Percentiles rank a stretch among this genome's conserved stretches.
Evolutionary conservation across 1,284 basidiomycete genomes (phyloP).

Genomic region (Phellopilus nigrolimitatus): DNA sequence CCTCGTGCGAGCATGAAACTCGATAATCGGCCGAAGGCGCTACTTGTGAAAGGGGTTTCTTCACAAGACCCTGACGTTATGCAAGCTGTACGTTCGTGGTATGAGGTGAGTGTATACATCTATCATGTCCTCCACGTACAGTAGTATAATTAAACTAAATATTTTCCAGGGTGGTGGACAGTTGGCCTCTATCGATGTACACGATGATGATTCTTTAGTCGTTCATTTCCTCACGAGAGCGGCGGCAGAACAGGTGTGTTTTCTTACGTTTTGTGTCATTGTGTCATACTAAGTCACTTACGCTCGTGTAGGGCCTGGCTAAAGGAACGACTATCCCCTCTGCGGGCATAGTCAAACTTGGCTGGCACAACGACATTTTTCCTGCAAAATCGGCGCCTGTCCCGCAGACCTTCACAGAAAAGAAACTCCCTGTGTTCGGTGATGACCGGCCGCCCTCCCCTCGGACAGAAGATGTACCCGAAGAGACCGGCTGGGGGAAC

Average conservation of each 20-base stretch:
- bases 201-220: constrained; percentile 51
- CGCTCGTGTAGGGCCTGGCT: constrained; percentile 48
- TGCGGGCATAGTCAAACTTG: constrained; percentile 58
- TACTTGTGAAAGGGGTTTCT: constrained; percentile 67
- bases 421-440: constrained; percentile 11
- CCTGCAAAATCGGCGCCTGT: constrained; percentile 23
- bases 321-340: constrained; percentile 62
- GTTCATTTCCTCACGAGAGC: constrained; percentile 64
- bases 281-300: constrained; percentile 19
- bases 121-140: no score
- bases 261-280: constrained; percentile 6
- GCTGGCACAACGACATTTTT: constrained; percentile 52
- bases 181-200: constrained; percentile 54
- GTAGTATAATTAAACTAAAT: background rate
- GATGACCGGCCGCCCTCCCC: constrained; percentile 23
- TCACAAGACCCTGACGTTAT: constrained; percentile 40
- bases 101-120: constrained; percentile 50
- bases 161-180: constrained; percentile 54
- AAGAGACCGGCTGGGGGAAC: constrained; percentile 36
- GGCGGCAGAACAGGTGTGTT: constrained; percentile 68
- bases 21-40: constrained; percentile 84
- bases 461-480: constrained; percentile 35
- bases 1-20: constrained; percentile 71
- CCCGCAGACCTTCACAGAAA: constrained; percentile 20
- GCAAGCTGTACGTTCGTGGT: constrained; percentile 75